Evolutionary conservation across 345 rosid species (phyloP).

Genomic region (Eucalyptus sp.): DNA sequence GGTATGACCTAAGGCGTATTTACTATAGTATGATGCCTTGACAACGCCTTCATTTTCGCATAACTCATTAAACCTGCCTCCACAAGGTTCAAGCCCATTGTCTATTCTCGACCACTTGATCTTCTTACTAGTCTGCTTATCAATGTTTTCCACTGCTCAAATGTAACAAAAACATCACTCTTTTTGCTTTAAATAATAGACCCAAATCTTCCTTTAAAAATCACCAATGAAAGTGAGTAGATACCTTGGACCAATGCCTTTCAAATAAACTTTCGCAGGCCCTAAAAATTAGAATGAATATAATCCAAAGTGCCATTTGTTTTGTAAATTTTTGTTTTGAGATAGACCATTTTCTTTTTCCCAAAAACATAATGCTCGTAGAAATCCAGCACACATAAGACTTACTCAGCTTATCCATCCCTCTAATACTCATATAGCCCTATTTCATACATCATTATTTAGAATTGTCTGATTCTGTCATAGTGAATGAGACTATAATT

Average conservation of each 20-base stretch:
- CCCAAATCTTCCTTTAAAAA: neutral
- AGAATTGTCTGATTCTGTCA: fast-evolving
- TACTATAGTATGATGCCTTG: neutral
- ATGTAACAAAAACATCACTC: neutral
- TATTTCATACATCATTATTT: neutral
- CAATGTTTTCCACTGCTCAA: neutral
- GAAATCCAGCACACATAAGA: neutral
- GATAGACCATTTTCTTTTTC: neutral
- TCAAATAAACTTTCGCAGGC: neutral
- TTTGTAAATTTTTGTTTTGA: neutral
- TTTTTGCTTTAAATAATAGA: neutral
- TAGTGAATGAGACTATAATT: neutral
- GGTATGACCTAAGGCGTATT: neutral
- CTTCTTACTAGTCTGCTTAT: neutral
- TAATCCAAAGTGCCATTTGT: neutral
- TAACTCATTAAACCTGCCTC: neutral
- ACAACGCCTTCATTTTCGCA: neutral
- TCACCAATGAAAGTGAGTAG: neutral
- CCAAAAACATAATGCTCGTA: neutral
- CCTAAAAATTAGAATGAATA: neutral
- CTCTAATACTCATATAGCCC: neutral
- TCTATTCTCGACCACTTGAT: neutral
- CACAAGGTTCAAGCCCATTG: neutral
- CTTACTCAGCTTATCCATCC: neutral
- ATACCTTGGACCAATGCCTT: neutral